phyloP scores from a whole-genome alignment of 2,329 filamentous ascomycete genomes.

The Grosmannia huntii region DNA sequence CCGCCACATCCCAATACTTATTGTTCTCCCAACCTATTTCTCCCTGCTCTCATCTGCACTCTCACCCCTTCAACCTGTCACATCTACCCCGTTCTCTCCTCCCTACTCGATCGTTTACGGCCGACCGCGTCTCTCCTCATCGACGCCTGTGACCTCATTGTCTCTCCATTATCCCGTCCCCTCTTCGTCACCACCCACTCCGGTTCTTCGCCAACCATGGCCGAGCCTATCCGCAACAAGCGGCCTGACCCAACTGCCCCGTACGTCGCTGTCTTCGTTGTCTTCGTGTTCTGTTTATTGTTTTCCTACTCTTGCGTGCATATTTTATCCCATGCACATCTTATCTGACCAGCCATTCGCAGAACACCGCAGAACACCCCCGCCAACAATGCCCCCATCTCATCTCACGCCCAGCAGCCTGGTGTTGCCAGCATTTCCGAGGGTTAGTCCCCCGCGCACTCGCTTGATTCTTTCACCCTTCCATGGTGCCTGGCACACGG shows the following conservation, averaged over 20 bases:
- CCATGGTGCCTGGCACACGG: neutral
- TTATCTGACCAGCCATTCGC: slow-evolving; percentile 16
- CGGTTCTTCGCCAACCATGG: slow-evolving; percentile 29
- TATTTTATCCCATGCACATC: neutral
- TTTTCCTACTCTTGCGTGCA: neutral
- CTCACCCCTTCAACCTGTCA: neutral
- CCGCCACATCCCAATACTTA: slow-evolving; percentile 7
- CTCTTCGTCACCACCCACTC: slow-evolving; percentile 8
- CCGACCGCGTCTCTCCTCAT: neutral
- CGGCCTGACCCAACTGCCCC: slow-evolving; percentile 44
- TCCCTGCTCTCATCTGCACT: slow-evolving; percentile 2
- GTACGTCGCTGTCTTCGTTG: slow-evolving; percentile 28
- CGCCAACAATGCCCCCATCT: slow-evolving; percentile 89
- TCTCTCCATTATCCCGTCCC: neutral
- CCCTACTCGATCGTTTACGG: neutral
- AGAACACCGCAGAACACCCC: slow-evolving; percentile 99
- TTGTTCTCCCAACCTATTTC: slow-evolving; percentile 5
- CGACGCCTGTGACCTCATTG: neutral
- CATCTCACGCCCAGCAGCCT: slow-evolving; percentile 91
- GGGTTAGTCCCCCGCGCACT: slow-evolving; percentile 47
- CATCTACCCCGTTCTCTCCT: neutral
- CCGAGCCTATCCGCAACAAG: slow-evolving; percentile 53
- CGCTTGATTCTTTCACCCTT: neutral
- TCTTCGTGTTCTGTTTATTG: slow-evolving; percentile 1
- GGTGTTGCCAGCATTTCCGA: slow-evolving; percentile 92